These are phyloP conservation scores for Fusarium pseudoanthophilum DNA, from an alignment of 2,329 filamentous ascomycete genomes.

Conservation along the genomic window DNA sequence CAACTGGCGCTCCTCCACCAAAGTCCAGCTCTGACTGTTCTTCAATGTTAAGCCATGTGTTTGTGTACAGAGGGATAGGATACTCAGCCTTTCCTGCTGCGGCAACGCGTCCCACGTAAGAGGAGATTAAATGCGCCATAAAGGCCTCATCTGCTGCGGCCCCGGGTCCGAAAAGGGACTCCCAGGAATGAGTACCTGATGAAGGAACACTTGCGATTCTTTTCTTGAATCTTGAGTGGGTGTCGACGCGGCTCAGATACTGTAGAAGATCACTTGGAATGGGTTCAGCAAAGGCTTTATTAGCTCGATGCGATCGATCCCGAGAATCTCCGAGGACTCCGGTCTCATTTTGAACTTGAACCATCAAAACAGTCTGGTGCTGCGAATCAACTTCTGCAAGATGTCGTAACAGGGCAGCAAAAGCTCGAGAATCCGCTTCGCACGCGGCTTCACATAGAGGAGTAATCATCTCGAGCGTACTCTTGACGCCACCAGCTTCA, in stretches of 20 bases:
- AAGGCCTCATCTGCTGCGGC: constrained; percentile 49
- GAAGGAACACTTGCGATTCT: constrained; percentile 40
- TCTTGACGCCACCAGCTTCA: constrained; percentile 47
- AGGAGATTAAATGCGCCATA: constrained; percentile 51
- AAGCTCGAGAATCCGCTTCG: constrained; percentile 48
- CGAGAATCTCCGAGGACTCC: constrained; percentile 63
- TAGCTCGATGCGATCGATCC: constrained; percentile 55
- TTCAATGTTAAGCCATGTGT: constrained; percentile 52
- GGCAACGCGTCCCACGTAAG: constrained; percentile 50
- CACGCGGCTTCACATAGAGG: constrained; percentile 46
- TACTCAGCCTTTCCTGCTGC: constrained; percentile 50
- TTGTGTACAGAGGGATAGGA: constrained; percentile 49
- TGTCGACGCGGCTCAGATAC: constrained; percentile 37
- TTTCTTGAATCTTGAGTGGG: constrained; percentile 47
- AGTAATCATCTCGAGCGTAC: constrained; percentile 49
- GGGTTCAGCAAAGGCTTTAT: constrained; percentile 53
- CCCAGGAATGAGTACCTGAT: constrained; percentile 46
- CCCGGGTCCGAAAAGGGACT: constrained; percentile 47
- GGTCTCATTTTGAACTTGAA: constrained; percentile 67
- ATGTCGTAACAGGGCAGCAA: constrained; percentile 47
- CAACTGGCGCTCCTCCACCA: constrained; percentile 45
- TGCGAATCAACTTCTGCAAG: constrained; percentile 55
- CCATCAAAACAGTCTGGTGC: constrained; percentile 64
- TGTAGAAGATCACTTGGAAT: constrained; percentile 45
- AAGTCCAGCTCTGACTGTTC: constrained; percentile 47